Percentiles rank a stretch among this genome's conserved stretches.
Evolutionary conservation across 495 filamentous ascomycete species (phyloP).

Genomic region (Bacidia gigantensis): DNA sequence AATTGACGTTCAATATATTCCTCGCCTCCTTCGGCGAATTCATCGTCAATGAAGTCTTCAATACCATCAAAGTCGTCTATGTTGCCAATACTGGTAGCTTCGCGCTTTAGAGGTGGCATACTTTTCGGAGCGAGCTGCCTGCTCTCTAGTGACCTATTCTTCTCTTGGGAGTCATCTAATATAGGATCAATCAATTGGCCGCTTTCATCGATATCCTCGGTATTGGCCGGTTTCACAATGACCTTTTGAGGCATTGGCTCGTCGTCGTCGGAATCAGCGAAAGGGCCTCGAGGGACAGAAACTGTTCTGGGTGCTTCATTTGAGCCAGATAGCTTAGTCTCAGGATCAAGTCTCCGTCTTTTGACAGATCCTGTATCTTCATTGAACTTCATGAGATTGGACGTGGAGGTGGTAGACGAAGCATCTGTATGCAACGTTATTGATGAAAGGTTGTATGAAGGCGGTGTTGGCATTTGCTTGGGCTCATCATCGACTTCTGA

Average conservation of each 20-base stretch:
- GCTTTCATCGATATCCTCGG: neutral
- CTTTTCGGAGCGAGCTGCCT: conserved; percentile 1
- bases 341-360: conserved; percentile 28
- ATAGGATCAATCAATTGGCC: neutral
- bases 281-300: conserved; percentile 3
- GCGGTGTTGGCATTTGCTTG: conserved; percentile 18
- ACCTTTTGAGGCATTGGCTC: conserved; percentile 25
- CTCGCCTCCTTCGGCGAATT: conserved; percentile 40
- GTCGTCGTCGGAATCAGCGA: conserved; percentile 57
- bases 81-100: conserved; percentile 41
- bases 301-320: neutral
- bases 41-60: conserved; percentile 38
- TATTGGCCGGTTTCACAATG: neutral
- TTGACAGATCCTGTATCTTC: conserved; percentile 31
- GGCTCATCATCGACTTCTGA: conserved; percentile 5
- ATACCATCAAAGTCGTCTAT: conserved; percentile 53
- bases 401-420: conserved; percentile 14
- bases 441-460: conserved; percentile 15
- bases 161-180: neutral
- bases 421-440: too few species aligned
- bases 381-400: conserved; percentile 30
- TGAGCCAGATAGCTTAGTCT: conserved; percentile 6
- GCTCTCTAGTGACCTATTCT: conserved; percentile 3
- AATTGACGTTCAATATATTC: conserved; percentile 45
- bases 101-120: conserved; percentile 38